Evolutionary conservation across 2,329 filamentous ascomycete species (phyloP).

Genomic region (Polytolypa hystricis): DNA sequence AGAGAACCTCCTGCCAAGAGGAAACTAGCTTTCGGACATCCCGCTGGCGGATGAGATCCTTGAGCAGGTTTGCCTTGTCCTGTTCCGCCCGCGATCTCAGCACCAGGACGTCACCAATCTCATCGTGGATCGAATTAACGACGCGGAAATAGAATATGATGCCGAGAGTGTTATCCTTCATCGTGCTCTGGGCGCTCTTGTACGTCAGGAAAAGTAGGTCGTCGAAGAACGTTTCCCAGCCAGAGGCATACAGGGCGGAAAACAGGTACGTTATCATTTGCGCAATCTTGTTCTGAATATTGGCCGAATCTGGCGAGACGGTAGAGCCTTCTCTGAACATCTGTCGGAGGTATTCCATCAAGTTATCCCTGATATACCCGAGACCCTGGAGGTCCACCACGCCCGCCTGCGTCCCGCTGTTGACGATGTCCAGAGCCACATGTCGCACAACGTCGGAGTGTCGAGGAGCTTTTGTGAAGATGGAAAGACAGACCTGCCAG

Average conservation of each 20-base stretch:
- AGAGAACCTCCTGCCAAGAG: slow-evolving; percentile 85
- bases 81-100: slow-evolving; percentile 66
- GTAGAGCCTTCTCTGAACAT: slow-evolving; percentile 52
- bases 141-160: slow-evolving; percentile 83
- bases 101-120: slow-evolving; percentile 88
- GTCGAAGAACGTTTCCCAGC: slow-evolving; percentile 84
- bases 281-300: slow-evolving; percentile 91
- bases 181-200: slow-evolving; percentile 43
- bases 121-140: slow-evolving; percentile 83
- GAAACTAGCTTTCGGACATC: slow-evolving; percentile 80
- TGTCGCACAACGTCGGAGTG: slow-evolving; percentile 76
- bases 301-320: slow-evolving; percentile 54
- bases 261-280: slow-evolving; percentile 94
- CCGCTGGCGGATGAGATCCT: slow-evolving; percentile 75
- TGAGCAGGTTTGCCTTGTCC: slow-evolving; percentile 78
- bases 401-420: slow-evolving; percentile 75
- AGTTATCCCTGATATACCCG: slow-evolving; percentile 63
- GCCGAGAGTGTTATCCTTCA: slow-evolving; percentile 59
- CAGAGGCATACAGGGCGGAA: slow-evolving; percentile 69
- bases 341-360: slow-evolving; percentile 70
- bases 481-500: slow-evolving; percentile 78
- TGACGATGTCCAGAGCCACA: slow-evolving; percentile 84
- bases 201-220: slow-evolving; percentile 73
- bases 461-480: slow-evolving; percentile 71
- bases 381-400: slow-evolving; percentile 63